Evolutionary conservation across 352 stramenopile genomes (phyloP), one percentile per base, ranked within the genome.

Genomic region (Pythium folliculosum): DNA sequence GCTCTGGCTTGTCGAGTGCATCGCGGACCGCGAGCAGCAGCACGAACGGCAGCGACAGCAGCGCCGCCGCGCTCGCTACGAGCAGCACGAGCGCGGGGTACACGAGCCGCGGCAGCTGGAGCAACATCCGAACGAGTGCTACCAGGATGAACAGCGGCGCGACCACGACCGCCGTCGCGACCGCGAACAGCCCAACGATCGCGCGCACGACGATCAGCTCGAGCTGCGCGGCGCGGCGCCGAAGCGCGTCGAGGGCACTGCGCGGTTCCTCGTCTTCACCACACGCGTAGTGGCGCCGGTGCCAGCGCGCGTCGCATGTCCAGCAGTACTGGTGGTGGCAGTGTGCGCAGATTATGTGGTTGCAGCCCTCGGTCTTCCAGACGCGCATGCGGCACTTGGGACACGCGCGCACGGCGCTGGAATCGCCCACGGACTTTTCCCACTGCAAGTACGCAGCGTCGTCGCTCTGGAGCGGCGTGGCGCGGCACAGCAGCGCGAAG

Each of bases 331-430:
- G 63, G 48, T 75, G 75, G 13, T 70, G 76, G 27, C 82, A 90
- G 32, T 74, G 68, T 14, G 77, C 74, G 63, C 82, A 91, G 27
- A 66, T 85, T 71, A 91, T 91, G 72, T 88, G 82, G 60, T 88
- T 89, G 60, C 76, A 82, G 1, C 82, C 82, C 57, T 87, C 80
- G 56, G 69, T 83, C 70, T 89, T 91, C 82, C 82, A 91, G 45
- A 89, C 87, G 35, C 77, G 75, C 72, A 91, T 84, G 19, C 75
- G 60, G 44, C 82, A 91, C 13, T 78, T 70, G 10, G 82, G 82
- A 63, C 82, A 89, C 19, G 69, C 71, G 19, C 82, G 82, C 25
- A 91, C 80, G 14, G 80, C 77, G 25, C 80, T 80, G 19, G 83
- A 72, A 12, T 78, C 77, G 37, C 80, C 80, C 32, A 91, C 77